These are phyloP conservation scores for Russula abietina DNA, from an alignment of 768 basidiomycete species.

Conservation along the genomic window DNA sequence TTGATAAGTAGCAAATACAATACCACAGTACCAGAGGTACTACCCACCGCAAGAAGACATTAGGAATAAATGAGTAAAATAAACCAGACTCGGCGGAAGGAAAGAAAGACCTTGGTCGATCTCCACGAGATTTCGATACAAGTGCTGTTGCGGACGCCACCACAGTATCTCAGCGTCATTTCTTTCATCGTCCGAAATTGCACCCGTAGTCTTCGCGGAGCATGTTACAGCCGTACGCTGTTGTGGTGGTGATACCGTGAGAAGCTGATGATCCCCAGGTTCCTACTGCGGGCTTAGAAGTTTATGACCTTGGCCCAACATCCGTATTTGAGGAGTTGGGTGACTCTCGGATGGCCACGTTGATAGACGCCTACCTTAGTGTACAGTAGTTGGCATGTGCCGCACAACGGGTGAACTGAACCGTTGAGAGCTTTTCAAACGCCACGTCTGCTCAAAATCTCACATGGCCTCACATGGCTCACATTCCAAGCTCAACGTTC, in stretches of 20 bases:
- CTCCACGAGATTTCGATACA: conserved; percentile 90
- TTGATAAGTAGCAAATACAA: conserved; percentile 97
- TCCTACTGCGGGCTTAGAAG: not conserved
- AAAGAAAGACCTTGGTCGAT: conserved; percentile 80
- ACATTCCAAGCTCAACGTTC: too few relatives aligned
- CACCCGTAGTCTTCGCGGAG: conserved; percentile 60
- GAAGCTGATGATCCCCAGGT: conserved; percentile 32
- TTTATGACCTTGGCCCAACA: conserved; percentile 9
- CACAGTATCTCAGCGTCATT: conserved; percentile 72
- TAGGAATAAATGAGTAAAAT: not conserved
- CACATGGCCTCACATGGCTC: too few relatives aligned
- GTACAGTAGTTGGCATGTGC: conserved; percentile 9
- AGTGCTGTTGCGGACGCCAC: conserved; percentile 79
- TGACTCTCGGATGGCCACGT: conserved; percentile 15
- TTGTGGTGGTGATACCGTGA: conserved; percentile 33
- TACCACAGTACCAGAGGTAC: conserved; percentile 98
- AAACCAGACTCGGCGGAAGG: not conserved
- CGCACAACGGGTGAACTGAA: not conserved
- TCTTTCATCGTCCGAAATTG: conserved; percentile 60
- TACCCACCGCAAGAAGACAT: conserved; percentile 28
- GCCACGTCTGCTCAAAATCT: too few relatives aligned
- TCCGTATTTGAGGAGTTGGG: conserved; percentile 19
- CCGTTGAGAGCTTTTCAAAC: too few relatives aligned
- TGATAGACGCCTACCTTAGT: conserved; percentile 25
- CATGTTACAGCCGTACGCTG: conserved; percentile 59